A percentile compares a stretch with the other conserved stretches of the same genome.
Conservation (phyloP, 2,329 filamentous ascomycete species). For the Cladosporium austrohemisphaericum region DNA sequence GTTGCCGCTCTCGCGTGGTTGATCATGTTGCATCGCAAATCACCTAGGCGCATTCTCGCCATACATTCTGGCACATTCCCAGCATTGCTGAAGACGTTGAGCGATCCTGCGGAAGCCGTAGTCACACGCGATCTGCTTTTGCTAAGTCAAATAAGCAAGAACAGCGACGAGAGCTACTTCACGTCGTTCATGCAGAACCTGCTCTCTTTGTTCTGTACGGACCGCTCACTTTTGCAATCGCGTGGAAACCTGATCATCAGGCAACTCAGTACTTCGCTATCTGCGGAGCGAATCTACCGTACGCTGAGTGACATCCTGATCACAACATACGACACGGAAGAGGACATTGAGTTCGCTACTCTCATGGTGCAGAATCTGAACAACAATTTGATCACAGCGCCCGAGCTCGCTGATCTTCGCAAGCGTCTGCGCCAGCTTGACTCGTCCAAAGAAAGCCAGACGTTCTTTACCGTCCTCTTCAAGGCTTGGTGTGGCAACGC, state of each 20-base stretch:
- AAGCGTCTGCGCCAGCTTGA: slow-evolving; percentile 89
- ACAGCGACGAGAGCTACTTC: slow-evolving; percentile 97
- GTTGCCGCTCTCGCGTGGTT: slow-evolving; percentile 94
- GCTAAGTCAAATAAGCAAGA: slow-evolving; percentile 90
- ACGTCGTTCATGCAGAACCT: slow-evolving; percentile 97
- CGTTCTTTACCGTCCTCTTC: slow-evolving; percentile 91
- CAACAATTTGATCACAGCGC: slow-evolving; percentile 97
- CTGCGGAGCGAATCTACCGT: slow-evolving; percentile 90
- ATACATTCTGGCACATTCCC: slow-evolving; percentile 98
- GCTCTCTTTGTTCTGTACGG: slow-evolving; percentile 90
- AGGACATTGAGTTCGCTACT: slow-evolving; percentile 93
- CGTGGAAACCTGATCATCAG: slow-evolving; percentile 94
- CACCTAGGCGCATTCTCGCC: slow-evolving; percentile 78
- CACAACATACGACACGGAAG: slow-evolving; percentile 20
- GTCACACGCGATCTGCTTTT: slow-evolving; percentile 92
- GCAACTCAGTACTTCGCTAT: slow-evolving; percentile 87
- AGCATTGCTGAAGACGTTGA: slow-evolving; percentile 89
- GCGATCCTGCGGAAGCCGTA: slow-evolving; percentile 90
- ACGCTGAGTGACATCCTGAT: slow-evolving; percentile 81
- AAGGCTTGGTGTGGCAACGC: slow-evolving; percentile 98
- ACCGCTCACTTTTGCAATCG: slow-evolving; percentile 84
- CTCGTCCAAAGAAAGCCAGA: slow-evolving; percentile 86
- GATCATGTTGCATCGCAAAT: slow-evolving; percentile 95
- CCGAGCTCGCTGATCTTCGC: slow-evolving; percentile 83
- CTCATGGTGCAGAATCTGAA: slow-evolving; percentile 99